These are phyloP conservation scores for Ophiostoma pallidulum DNA, from an alignment of 2,329 filamentous ascomycete species.

Conservation along the genomic window DNA sequence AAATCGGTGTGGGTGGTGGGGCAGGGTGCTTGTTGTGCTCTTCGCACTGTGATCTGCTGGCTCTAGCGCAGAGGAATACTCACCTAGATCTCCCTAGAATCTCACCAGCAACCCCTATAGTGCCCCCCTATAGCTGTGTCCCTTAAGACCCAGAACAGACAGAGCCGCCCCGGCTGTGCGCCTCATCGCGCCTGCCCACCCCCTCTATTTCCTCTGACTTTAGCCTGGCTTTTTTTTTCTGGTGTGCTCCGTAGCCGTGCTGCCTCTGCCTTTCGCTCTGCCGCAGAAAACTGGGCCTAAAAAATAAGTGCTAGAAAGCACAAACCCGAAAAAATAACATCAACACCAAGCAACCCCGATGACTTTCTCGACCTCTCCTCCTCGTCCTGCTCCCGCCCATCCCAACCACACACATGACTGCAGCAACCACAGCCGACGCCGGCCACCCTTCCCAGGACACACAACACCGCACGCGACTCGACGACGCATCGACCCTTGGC, in stretches of 20 bases:
- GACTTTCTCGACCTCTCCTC: neutral
- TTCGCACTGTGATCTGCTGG: neutral
- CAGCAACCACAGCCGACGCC: slow-evolving; percentile 6
- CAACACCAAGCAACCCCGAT: neutral
- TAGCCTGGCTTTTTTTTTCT: slow-evolving; percentile 8
- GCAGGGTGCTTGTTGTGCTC: neutral
- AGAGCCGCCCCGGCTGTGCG: neutral
- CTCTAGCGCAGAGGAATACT: no score
- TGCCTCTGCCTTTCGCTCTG: no score
- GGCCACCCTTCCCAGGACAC: neutral
- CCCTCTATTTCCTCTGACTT: slow-evolving; percentile 9
- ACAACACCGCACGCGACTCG: neutral
- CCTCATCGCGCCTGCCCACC: no score
- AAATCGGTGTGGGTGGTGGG: neutral
- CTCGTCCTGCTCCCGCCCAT: no score
- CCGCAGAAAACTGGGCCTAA: slow-evolving; percentile 1
- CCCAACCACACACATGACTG: slow-evolving; percentile 4
- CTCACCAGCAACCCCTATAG: no score
- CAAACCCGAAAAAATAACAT: slow-evolving; percentile 13
- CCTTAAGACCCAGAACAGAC: neutral
- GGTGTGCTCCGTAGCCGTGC: no score
- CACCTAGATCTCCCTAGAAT: no score
- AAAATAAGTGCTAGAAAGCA: slow-evolving; percentile 6
- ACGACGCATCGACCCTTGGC: neutral
- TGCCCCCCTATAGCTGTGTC: neutral